Conservation (phyloP, 805 yeast species). For the Kodamaea sagamina region DNA sequence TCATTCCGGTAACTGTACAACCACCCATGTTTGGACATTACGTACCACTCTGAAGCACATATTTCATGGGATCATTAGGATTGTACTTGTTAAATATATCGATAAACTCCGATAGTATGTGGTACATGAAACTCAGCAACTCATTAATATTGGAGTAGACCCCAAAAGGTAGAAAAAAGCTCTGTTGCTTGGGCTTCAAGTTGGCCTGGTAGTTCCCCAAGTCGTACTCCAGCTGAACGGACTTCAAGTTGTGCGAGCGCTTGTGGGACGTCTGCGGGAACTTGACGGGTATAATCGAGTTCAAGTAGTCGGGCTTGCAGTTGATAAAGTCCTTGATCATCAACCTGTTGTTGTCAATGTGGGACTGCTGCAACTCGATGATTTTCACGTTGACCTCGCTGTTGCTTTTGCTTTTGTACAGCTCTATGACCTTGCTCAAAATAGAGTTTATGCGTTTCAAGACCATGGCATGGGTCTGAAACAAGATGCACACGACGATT, state of each 20-base stretch:
- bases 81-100: conserved; percentile 23
- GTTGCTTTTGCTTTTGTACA: conserved; percentile 21
- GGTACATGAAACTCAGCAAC: conserved; percentile 31
- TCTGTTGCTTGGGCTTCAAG: conserved; percentile 26
- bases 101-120: conserved; percentile 34
- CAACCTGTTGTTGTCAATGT: conserved; percentile 26
- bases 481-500: conserved; percentile 30
- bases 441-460: conserved; percentile 34
- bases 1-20: too few species aligned
- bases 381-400: conserved; percentile 23
- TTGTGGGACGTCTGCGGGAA: conserved; percentile 36
- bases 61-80: conserved; percentile 16
- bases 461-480: conserved; percentile 31
- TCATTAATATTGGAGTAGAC: conserved; percentile 36
- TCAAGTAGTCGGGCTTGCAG: conserved; percentile 29
- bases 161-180: conserved; percentile 41
- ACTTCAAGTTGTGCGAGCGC: conserved; percentile 17
- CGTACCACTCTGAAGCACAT: conserved; percentile 7
- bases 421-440: conserved; percentile 24
- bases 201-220: conserved; percentile 14
- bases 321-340: conserved; percentile 27
- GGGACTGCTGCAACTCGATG: conserved; percentile 29
- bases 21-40: too few species aligned
- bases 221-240: conserved; percentile 13
- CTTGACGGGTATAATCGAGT: conserved; percentile 28